Evolutionary conservation across 202 grass and related monocot species (phyloP).

Genomic region (Elaeis oleifera): DNA sequence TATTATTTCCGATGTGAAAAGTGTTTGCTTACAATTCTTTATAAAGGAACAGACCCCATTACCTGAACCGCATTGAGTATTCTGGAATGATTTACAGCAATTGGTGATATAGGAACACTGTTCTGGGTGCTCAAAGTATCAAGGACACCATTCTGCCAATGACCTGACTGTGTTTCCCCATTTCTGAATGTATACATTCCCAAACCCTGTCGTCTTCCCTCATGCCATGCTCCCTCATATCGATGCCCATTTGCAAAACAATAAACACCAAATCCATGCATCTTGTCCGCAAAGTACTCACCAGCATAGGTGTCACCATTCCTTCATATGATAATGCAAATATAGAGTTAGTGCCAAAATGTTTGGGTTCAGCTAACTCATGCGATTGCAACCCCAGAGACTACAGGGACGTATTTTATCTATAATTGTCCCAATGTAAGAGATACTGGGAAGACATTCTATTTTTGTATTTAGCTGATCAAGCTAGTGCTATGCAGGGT

Average conservation of each 20-base stretch:
- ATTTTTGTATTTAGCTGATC: too few species aligned
- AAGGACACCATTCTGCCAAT: background rate
- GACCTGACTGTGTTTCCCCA: background rate
- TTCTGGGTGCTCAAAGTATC: background rate
- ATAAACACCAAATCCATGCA: too few species aligned
- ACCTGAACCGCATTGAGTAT: background rate
- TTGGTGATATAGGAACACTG: background rate
- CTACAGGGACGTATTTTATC: too few species aligned
- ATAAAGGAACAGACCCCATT: background rate
- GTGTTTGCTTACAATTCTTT: too few species aligned
- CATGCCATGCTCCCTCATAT: background rate
- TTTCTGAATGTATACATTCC: conserved; percentile 7
- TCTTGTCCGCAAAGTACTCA: too few species aligned
- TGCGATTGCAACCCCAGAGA: too few species aligned
- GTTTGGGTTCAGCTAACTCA: too few species aligned
- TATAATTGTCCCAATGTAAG: too few species aligned
- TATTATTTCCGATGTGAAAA: too few species aligned
- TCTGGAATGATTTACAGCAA: background rate
- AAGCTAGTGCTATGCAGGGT: too few species aligned
- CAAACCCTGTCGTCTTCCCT: background rate
- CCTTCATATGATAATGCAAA: background rate
- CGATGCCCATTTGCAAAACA: too few species aligned
- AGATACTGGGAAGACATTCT: too few species aligned
- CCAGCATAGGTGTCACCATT: conserved; percentile 6
- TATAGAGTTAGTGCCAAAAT: background rate